phyloP scores from a whole-genome alignment of 345 rosid genomes.

The Ricinus communis region DNA sequence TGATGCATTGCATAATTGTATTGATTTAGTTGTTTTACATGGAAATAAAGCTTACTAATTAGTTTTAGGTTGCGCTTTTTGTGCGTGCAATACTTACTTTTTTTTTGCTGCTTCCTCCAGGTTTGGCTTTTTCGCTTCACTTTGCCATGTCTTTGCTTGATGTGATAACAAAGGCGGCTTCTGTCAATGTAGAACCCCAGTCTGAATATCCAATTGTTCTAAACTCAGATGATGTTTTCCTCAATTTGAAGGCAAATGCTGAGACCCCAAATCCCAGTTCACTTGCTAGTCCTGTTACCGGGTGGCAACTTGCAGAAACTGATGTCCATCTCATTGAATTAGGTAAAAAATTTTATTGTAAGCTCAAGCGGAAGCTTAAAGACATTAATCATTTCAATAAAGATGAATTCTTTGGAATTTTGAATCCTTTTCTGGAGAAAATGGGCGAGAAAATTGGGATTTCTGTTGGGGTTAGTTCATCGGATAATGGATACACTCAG shows the following conservation, averaged over 20 bases:
- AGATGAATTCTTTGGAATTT: conserved; percentile 43
- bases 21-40: no score
- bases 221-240: conserved; percentile 48
- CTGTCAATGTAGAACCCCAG: conserved; percentile 36
- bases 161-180: conserved; percentile 58
- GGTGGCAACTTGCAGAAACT: conserved; percentile 53
- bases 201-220: conserved; percentile 59
- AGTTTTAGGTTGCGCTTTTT: no score
- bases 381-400: conserved; percentile 47
- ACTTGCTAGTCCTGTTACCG: conserved; percentile 54
- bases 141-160: conserved; percentile 64
- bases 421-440: conserved; percentile 60
- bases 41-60: no score
- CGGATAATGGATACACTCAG: conserved; percentile 24
- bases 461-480: conserved; percentile 25
- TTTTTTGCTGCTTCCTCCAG: conserved; percentile 17
- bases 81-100: no score
- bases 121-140: conserved; percentile 28
- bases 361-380: conserved; percentile 59
- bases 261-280: conserved; percentile 45
- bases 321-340: conserved; percentile 51
- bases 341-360: conserved; percentile 47
- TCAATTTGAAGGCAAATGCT: conserved; percentile 56
- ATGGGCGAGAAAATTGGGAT: conserved; percentile 39
- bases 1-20: no score